Evolutionary conservation across 202 grass and related monocot genomes (phyloP).

Genomic region (Brachypodium distachyon): DNA sequence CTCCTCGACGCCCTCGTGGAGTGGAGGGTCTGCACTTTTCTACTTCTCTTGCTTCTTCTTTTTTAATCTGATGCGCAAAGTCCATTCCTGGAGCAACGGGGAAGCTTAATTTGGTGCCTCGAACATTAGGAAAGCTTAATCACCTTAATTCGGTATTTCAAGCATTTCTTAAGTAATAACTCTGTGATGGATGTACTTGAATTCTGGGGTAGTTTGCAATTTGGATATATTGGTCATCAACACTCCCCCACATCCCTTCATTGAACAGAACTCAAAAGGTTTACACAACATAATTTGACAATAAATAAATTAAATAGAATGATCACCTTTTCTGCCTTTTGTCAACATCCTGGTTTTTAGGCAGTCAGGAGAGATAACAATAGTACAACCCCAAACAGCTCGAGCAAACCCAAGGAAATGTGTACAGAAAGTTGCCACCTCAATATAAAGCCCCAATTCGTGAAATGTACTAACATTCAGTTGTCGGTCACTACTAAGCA

Average conservation of each 20-base stretch:
- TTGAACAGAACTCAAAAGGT: not conserved
- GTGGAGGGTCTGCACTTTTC: constrained; percentile 56
- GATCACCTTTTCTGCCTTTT: not conserved
- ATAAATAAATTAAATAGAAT: no score
- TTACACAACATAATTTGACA: not conserved
- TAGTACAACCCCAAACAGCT: not conserved
- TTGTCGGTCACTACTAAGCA: not conserved
- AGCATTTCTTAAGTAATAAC: no score
- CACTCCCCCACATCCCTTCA: no score
- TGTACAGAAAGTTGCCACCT: not conserved
- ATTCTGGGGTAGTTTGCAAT: not conserved
- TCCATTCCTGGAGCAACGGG: not conserved
- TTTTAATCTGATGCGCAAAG: not conserved
- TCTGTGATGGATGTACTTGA: not conserved
- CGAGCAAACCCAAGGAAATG: not conserved
- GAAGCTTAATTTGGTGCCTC: not conserved
- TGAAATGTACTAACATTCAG: not conserved
- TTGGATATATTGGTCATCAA: not conserved
- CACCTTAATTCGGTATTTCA: not conserved
- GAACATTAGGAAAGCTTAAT: not conserved
- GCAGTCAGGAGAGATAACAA: not conserved
- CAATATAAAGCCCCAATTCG: not conserved
- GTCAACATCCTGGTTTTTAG: not conserved
- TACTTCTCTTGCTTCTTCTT: not conserved
- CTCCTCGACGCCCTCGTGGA: constrained; percentile 60